Percentiles rank a stretch among this genome's conserved stretches.
phyloP scores from a whole-genome alignment of 345 rosid species.

The Iberis pinnata region DNA sequence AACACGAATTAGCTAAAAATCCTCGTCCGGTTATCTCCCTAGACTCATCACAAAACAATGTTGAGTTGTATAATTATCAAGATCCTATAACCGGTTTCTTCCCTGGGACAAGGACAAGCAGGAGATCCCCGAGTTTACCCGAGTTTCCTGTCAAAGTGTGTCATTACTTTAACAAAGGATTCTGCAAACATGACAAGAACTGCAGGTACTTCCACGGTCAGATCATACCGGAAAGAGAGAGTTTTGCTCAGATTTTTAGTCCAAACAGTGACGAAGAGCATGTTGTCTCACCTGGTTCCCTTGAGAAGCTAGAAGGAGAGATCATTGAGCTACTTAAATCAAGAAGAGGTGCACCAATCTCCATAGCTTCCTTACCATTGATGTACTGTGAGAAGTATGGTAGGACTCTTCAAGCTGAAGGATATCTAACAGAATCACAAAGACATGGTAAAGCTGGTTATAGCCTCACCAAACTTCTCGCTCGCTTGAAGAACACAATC shows the following conservation, averaged over 20 bases:
- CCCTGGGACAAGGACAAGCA: constrained; percentile 41
- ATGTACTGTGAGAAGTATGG: constrained; percentile 81
- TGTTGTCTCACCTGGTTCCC: constrained; percentile 51
- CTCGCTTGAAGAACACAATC: constrained; percentile 72
- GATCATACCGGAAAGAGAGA: too few species aligned
- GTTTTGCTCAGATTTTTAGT: too few species aligned
- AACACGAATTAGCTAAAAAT: constrained; percentile 41
- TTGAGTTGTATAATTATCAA: constrained; percentile 28
- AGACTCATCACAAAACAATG: too few species aligned
- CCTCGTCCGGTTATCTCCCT: too few species aligned
- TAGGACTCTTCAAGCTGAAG: constrained; percentile 85
- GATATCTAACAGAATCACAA: constrained; percentile 95
- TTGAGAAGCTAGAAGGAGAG: constrained; percentile 82
- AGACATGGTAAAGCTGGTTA: constrained; percentile 94
- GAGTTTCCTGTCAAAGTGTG: constrained; percentile 82
- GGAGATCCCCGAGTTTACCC: constrained; percentile 76
- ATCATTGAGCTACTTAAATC: constrained; percentile 67
- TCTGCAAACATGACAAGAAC: constrained; percentile 77
- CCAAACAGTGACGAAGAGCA: constrained; percentile 47
- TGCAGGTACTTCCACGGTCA: constrained; percentile 79
- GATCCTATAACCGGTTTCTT: constrained; percentile 34
- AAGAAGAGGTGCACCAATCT: constrained; percentile 78
- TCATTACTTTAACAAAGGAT: constrained; percentile 80
- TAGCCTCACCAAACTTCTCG: constrained; percentile 89
- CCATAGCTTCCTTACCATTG: constrained; percentile 91